Percentiles rank a stretch among this genome's conserved stretches.
Evolutionary conservation across 371 early-diverging fungal genomes (phyloP).

Genomic region (Zychaea mexicana): DNA sequence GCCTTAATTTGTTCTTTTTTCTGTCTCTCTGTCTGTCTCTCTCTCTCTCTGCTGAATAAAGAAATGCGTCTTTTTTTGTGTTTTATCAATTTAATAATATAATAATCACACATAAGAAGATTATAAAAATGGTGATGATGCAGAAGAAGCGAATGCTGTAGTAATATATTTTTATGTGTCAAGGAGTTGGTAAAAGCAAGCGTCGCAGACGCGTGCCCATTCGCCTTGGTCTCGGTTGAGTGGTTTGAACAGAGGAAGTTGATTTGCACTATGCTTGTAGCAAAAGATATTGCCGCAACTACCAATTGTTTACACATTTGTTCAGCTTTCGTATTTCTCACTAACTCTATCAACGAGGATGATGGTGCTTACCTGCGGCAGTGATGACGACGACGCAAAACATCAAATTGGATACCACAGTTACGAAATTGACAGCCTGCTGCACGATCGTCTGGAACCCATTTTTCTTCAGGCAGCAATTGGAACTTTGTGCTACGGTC

Average conservation of each 20-base stretch:
- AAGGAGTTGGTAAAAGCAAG: conserved; percentile 22
- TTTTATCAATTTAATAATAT: no score
- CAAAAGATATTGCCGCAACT: conserved; percentile 32
- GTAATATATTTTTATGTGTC: background rate
- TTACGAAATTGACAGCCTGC: conserved; percentile 20
- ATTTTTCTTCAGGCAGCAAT: conserved; percentile 12
- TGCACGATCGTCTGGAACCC: conserved; percentile 19
- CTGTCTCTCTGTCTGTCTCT: background rate
- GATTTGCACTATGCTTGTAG: conserved; percentile 26
- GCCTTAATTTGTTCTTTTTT: no score
- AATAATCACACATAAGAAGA: background rate
- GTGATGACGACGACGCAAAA: conserved; percentile 25
- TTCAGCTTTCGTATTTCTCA: no score
- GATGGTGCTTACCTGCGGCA: conserved; percentile 29
- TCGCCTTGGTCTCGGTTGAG: conserved; percentile 14
- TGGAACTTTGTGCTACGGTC: conserved; percentile 18
- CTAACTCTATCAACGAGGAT: no score
- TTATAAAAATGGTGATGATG: background rate
- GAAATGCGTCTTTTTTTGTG: background rate
- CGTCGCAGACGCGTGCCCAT: conserved; percentile 33
- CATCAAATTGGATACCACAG: conserved; percentile 18
- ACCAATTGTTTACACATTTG: no score
- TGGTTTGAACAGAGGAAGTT: conserved; percentile 21
- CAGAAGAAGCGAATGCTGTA: no score
- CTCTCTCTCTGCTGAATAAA: background rate